phyloP scores from a whole-genome alignment of 2,329 filamentous ascomycete species.

The Coniosporium tulheliwenetii region DNA sequence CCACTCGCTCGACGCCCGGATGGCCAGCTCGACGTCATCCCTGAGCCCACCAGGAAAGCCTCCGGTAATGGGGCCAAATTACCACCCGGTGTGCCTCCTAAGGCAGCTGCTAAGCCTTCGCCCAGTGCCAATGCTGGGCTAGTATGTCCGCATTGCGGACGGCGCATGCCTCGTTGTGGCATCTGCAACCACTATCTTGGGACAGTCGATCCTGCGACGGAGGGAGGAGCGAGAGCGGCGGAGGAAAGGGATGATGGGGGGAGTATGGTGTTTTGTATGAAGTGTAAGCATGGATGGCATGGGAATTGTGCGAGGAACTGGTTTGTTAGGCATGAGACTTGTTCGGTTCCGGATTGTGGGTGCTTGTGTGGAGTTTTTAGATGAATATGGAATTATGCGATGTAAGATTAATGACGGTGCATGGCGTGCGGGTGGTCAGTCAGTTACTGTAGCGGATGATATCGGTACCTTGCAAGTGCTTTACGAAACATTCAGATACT shows the following conservation, averaged over 20 bases:
- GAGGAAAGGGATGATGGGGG: constrained; percentile 29
- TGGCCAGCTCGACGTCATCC: constrained; percentile 14
- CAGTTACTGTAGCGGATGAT: too few species aligned
- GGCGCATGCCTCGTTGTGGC: constrained; percentile 46
- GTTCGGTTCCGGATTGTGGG: constrained; percentile 38
- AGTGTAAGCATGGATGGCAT: constrained; percentile 49
- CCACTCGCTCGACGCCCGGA: constrained; percentile 29
- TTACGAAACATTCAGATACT: too few species aligned
- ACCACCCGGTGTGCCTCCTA: constrained; percentile 1
- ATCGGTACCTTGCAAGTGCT: too few species aligned
- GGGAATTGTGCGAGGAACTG: constrained; percentile 46
- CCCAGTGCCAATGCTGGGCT: constrained; percentile 22
- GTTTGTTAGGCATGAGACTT: constrained; percentile 39
- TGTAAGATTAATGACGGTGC: neutral
- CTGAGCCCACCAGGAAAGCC: constrained; percentile 8
- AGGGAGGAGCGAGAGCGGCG: constrained; percentile 9
- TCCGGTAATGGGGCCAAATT: constrained; percentile 7
- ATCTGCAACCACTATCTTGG: constrained; percentile 48
- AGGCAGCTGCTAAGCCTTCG: neutral
- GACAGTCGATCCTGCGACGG: constrained; percentile 36
- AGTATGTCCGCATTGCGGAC: constrained; percentile 44
- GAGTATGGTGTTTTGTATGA: constrained; percentile 44
- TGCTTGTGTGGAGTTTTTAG: constrained; percentile 31
- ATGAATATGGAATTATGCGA: neutral
- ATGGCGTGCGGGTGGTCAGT: too few species aligned